Evolutionary conservation across 1,139 yeast genomes (phyloP), one percentile per base, ranked within the genome.

Genomic region (Yamadazyma atlantica): DNA sequence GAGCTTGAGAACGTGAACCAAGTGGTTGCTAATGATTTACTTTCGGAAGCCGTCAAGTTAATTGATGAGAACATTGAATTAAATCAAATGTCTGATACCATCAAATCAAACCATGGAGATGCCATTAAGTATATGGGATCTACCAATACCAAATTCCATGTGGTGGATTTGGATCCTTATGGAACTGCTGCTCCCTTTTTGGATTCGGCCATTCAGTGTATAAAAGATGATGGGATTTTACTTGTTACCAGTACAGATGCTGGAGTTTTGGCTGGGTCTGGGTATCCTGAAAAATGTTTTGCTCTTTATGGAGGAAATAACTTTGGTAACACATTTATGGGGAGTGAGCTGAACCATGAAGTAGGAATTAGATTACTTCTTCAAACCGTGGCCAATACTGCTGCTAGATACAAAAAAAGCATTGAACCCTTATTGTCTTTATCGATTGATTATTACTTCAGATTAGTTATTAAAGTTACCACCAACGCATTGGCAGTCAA

Each of bases 141-240:
- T 38, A 57, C 73, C 1, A 57, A 63, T 22, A 65, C 64, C 16
- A 70, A 72, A 38, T 85, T 84, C 62, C 95, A 92, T 55, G 86
- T 87, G 9, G 80, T 94, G 40, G 99, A 92, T 62, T 73, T 92
- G 40, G 99, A 92, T 57, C 99, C 99, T 0, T 92, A 92, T 57
- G 99, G 99, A 15, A 85, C 97, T 0, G 98, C 97, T 0, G 79
- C 96, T 1, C 97, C 97, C 4, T 92, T 92, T 56, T 73, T 92
- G 29, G 98, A 92, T 57, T 78, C 92, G 21, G 97, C 97, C 0
- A 71, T 92, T 24, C 95, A 87, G 51, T 69, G 84, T 28, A 75
- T 90, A 11, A 78, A 75, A 37, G 90, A 89, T 49, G 92, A 84
- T 35, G 99, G 97, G 0, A 57, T 92, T 34, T 62, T 92, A 49